These are phyloP conservation scores for Astrephomene gubernaculifera DNA, from an alignment of 139 green algal genomes.

Conservation along the genomic window DNA sequence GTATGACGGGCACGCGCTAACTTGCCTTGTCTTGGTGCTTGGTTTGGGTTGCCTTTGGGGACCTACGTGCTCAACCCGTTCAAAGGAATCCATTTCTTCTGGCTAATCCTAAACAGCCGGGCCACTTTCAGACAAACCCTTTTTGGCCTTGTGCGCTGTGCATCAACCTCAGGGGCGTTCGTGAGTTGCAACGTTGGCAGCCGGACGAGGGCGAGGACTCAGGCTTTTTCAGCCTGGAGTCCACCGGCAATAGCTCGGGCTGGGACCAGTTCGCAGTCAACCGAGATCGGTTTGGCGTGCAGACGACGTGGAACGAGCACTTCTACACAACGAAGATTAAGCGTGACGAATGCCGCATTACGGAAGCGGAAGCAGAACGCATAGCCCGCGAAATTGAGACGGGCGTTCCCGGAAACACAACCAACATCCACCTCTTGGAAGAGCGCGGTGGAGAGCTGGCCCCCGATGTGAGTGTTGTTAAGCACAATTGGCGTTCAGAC, in stretches of 20 bases:
- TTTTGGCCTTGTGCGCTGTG: not conserved
- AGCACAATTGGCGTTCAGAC: no score
- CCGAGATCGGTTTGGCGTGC: conserved; percentile 85
- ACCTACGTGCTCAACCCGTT: no score
- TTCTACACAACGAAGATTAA: conserved; percentile 59
- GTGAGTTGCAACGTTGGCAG: conserved; percentile 84
- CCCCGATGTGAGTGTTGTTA: conserved; percentile 57
- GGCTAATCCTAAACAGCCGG: no score
- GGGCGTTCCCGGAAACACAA: conserved; percentile 19
- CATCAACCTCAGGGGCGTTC: conserved; percentile 39
- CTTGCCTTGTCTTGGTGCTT: not conserved
- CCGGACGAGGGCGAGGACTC: conserved; percentile 62
- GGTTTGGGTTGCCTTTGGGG: no score
- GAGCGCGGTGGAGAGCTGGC: conserved; percentile 79
- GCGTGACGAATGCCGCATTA: conserved; percentile 70
- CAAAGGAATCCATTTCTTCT: no score
- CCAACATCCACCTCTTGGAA: conserved; percentile 85
- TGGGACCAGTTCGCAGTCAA: conserved; percentile 97
- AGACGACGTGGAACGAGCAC: conserved; percentile 84
- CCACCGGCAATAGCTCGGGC: conserved; percentile 2
- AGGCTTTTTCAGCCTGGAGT: conserved; percentile 54
- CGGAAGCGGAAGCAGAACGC: conserved; percentile 77
- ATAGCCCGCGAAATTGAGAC: conserved; percentile 88
- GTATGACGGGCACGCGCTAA: conserved; percentile 19
- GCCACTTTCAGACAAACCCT: no score